phyloP scores from a whole-genome alignment of 2,329 filamentous ascomycete genomes.

The Lachnellula arida region DNA sequence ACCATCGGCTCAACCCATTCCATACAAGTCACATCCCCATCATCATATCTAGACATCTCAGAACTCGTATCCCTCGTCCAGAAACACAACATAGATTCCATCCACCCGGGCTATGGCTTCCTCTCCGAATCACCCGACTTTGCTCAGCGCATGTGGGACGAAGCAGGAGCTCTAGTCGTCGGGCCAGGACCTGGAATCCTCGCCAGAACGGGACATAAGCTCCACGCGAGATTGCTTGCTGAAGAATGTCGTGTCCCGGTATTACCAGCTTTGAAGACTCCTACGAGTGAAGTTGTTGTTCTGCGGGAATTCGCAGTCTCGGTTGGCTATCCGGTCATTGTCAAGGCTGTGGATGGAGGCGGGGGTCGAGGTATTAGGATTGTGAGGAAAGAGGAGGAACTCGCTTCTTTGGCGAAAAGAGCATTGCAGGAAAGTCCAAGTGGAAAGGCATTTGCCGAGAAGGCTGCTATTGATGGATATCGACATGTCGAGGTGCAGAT shows the following conservation, averaged over 20 bases:
- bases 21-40: conserved; percentile 45
- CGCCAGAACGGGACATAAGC: conserved; percentile 37
- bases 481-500: conserved; percentile 49
- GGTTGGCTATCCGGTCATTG: conserved; percentile 44
- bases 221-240: conserved; percentile 60
- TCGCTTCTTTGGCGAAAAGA: conserved; percentile 47
- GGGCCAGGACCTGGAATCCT: conserved; percentile 49
- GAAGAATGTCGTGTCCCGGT: conserved; percentile 62
- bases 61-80: conserved; percentile 43
- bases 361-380: conserved; percentile 61
- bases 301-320: conserved; percentile 44
- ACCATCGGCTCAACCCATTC: conserved; percentile 46
- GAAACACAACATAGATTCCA: conserved; percentile 52
- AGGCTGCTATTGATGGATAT: conserved; percentile 55
- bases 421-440: conserved; percentile 60
- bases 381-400: conserved; percentile 45
- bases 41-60: conserved; percentile 49
- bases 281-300: conserved; percentile 56
- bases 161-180: conserved; percentile 65
- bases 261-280: conserved; percentile 64
- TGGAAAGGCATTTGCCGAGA: conserved; percentile 52
- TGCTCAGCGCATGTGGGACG: conserved; percentile 59
- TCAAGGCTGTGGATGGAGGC: conserved; percentile 59
- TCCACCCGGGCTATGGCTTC: conserved; percentile 70
- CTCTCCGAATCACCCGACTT: conserved; percentile 67